Evolutionary conservation across 2,329 filamentous ascomycete genomes (phyloP), one percentile per base, ranked within the genome.

Genomic region (Aspergillus japonicus): DNA sequence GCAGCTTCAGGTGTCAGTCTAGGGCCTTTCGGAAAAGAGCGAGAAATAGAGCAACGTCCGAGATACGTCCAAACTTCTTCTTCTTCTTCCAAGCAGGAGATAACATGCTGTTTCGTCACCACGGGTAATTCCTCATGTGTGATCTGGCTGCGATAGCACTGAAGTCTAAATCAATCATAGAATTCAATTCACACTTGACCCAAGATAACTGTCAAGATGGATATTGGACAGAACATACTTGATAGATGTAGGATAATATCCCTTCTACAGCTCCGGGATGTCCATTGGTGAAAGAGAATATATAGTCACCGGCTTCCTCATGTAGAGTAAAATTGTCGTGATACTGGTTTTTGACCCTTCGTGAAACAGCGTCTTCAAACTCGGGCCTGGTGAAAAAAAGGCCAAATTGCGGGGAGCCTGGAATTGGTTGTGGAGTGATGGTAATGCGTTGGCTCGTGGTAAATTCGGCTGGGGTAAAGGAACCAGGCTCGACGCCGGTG

Each of bases 241-340:
- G 5, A 29, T 53, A 23, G 10, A 53, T 21, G 50, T 21, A 53
- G 4, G 33, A 3, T 16, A 53, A 8, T 16, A 53, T 29, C 19
- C 16, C 50, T 2, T 26, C n/a, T 12, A 53, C 26, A 42, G 26
- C 50, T 14, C 31, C 29, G 26, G 50, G 50, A 29, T 53, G 50
- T 10, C 53, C 53, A 42, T 55, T 55, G 35, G 53, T 55, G 23
- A 55, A 55, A 7, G 53, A 55, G 35, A 53, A 53, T 14, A 53
- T 14, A 16, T 53, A 53, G n/a, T 42, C 50, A 35, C 23, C 1
- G n/a, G 50, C 50, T 26, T 53, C 50, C 14, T 19, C 11, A 53
- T 39, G n/a, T 14, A 53, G 50, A 14, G 50, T 23, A 16, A 53
- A 53, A 4, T 14, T 24, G 5, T 10, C 29, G 11, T 42, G n/a